Evolutionary conservation across 371 early-diverging fungal genomes (phyloP).

Genomic region (Mucor velutinosus): DNA sequence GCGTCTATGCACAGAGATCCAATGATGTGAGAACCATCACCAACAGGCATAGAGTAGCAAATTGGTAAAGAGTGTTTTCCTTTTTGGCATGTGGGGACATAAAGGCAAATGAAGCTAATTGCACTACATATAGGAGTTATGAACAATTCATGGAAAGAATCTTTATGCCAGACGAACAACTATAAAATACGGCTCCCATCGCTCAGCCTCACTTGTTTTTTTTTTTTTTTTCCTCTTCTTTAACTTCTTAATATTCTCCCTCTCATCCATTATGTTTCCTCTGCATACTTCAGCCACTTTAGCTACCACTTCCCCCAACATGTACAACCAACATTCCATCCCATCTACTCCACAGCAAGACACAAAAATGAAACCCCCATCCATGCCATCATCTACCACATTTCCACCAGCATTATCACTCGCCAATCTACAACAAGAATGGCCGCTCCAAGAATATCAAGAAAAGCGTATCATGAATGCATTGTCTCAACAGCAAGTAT

Average conservation of each 20-base stretch:
- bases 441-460: constrained; percentile 26
- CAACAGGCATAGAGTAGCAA: constrained; percentile 59
- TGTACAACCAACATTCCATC: background rate
- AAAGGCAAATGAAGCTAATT: background rate
- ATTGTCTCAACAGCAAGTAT: constrained; percentile 15
- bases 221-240: background rate
- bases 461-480: constrained; percentile 18
- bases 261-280: background rate
- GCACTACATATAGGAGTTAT: constrained; percentile 38
- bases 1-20: constrained; percentile 56
- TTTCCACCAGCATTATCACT: background rate
- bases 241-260: background rate
- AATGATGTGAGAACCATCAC: constrained; percentile 64
- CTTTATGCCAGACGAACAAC: constrained; percentile 54
- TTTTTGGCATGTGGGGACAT: background rate
- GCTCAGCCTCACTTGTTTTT: background rate
- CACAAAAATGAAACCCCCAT: background rate
- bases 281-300: background rate
- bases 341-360: background rate
- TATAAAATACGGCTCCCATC: constrained; percentile 3
- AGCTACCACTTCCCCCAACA: background rate
- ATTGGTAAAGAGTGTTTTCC: constrained; percentile 37
- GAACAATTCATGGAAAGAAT: constrained; percentile 57
- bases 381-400: background rate
- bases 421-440: constrained; percentile 1